Evolutionary conservation across 257 asterid genomes (phyloP).

Genomic region (Leptodermis oblonga): DNA sequence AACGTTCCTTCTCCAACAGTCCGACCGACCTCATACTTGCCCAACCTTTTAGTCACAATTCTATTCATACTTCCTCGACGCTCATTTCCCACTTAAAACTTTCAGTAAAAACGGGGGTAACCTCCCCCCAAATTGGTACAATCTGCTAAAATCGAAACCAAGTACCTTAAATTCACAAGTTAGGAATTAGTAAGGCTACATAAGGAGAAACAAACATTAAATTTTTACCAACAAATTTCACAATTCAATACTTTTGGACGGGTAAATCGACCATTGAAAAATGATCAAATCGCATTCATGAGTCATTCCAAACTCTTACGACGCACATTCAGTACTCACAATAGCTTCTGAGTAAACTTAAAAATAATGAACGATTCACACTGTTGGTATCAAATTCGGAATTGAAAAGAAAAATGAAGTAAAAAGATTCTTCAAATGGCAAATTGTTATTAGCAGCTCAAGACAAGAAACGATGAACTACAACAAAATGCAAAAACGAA

Average conservation of each 20-base stretch:
- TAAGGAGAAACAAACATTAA: not conserved
- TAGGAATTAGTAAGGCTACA: not conserved
- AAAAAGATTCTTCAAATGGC: not conserved
- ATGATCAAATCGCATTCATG: not conserved
- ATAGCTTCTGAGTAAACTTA: not conserved
- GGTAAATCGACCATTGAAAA: not conserved
- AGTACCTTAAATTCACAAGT: not conserved
- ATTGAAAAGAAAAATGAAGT: too few species aligned
- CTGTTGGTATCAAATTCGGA: not conserved
- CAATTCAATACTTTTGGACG: not conserved
- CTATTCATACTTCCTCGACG: slow-evolving; percentile 39
- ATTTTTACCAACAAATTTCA: not conserved
- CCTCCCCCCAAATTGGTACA: not conserved
- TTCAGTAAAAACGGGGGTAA: not conserved
- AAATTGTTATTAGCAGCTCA: not conserved
- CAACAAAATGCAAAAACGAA: not conserved
- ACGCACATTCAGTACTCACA: not conserved
- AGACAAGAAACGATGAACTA: not conserved
- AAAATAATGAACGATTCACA: not conserved
- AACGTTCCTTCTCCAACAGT: slow-evolving; percentile 90
- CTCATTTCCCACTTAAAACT: slow-evolving; percentile 31
- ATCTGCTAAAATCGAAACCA: not conserved
- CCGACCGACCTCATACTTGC: slow-evolving; percentile 84
- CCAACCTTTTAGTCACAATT: slow-evolving; percentile 60
- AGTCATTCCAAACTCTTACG: not conserved